Base-by-base conservation (phyloP, 1,139 yeast species). In the Wickerhamomyces sp. region DNA sequence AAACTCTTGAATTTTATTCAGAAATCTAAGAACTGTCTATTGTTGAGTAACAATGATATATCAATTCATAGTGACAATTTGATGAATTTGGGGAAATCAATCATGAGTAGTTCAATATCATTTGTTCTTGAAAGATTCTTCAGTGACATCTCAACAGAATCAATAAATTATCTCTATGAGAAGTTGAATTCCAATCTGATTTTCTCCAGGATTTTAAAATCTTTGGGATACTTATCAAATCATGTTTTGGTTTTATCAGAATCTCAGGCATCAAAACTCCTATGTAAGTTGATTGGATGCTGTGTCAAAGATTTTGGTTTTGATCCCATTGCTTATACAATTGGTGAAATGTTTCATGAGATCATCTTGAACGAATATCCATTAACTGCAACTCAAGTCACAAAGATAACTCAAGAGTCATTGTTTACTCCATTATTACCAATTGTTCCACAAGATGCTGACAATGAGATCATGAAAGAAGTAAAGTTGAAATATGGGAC, bases 281-380 rank as follows among this genome's bases (percentile, higher is more conserved):
- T 87, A 40, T 75, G 75, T 54, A 75, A 83, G 30, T 61, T 84
- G 27, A 58, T 87, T 29, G 95, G 95, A 2, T 80, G 83, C 14
- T 77, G 90, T 51, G 75, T 84, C 35, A 83, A 81, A 55, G 95
- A 86, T 62, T 87, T 83, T 66, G 95, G 95, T 1, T 85, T 87
- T 59, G 90, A 87, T 57, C 64, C 74, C 1, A 72, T 82, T 27
- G 65, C 84, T 53, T 71, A 73, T 48, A 83, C 85, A 3, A 60
- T 87, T 34, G 76, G 87, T 52, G 90, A 84, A 52, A 72, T 85
- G 8, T 76, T 86, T 52, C 84, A 81, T 58, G 80, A 75, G 44
- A 66, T 78, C 31, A 71, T 87, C n/a, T 63, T 81, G 33, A 71
- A 71, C 44, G 89, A 84, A 49, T 83, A 81, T 58, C 91, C 93